A percentile compares a stretch with the other conserved stretches of the same genome.
Conservation (phyloP, 768 basidiomycete species). For the Podaxis sp. region DNA sequence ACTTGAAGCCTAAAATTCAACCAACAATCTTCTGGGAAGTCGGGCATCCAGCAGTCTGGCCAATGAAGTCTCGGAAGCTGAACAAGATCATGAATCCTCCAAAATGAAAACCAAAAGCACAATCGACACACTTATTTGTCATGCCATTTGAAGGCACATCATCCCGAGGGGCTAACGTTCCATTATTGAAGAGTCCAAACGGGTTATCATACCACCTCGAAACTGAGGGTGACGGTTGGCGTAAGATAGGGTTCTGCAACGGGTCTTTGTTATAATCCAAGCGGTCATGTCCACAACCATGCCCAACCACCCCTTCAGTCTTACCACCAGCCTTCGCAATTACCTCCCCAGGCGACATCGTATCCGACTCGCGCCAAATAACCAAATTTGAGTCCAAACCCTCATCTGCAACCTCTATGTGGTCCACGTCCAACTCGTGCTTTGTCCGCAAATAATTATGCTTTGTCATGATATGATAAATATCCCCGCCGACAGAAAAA, state of each 20-base stretch:
- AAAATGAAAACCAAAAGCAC: neutral
- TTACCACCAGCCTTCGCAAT: slow-evolving; percentile 27
- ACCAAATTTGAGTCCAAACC: slow-evolving; percentile 52
- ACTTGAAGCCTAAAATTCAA: slow-evolving; percentile 4
- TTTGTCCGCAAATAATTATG: slow-evolving; percentile 69
- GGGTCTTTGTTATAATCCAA: slow-evolving; percentile 66
- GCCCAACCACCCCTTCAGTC: slow-evolving; percentile 23
- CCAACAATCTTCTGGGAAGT: slow-evolving; percentile 65
- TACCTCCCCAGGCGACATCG: slow-evolving; percentile 48
- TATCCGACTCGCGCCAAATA: slow-evolving; percentile 74
- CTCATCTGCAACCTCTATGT: slow-evolving; percentile 35
- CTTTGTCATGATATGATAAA: slow-evolving; percentile 68
- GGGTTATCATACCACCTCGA: slow-evolving; percentile 39
- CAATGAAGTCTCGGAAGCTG: slow-evolving; percentile 72
- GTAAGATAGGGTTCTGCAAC: slow-evolving; percentile 48
- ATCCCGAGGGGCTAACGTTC: slow-evolving; percentile 31
- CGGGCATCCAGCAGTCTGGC: slow-evolving; percentile 70
- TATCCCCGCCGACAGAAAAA: slow-evolving; percentile 65
- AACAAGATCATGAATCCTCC: slow-evolving; percentile 12
- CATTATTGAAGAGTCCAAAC: slow-evolving; percentile 4
- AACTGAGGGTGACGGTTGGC: slow-evolving; percentile 24
- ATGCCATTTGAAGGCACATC: slow-evolving; percentile 53
- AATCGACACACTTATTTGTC: slow-evolving; percentile 51
- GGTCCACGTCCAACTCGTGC: slow-evolving; percentile 53
- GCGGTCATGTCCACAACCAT: slow-evolving; percentile 69